phyloP scores from a whole-genome alignment of 495 filamentous ascomycete species.

The Penicillium soppii region DNA sequence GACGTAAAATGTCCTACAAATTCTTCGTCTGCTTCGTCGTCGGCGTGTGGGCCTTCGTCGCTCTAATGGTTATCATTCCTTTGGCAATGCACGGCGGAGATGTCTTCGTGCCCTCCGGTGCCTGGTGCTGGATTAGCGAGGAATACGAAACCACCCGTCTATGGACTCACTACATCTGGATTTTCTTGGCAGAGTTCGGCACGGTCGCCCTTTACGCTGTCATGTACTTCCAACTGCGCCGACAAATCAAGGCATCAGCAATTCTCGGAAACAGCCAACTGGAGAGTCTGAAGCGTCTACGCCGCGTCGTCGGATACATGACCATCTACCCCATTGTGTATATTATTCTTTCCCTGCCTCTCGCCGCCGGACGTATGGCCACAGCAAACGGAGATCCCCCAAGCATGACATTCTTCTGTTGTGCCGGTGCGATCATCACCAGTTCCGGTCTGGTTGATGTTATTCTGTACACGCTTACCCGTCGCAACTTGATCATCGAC shows the following conservation, averaged over 20 bases:
- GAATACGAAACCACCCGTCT: constrained; percentile 62
- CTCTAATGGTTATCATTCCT: constrained; percentile 56
- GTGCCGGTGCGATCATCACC: constrained; percentile 70
- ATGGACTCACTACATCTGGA: constrained; percentile 76
- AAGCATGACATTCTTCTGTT: constrained; percentile 60
- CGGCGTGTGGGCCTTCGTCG: constrained; percentile 59
- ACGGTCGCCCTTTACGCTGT: constrained; percentile 64
- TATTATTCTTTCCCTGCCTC: constrained; percentile 66
- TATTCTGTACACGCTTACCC: constrained; percentile 69
- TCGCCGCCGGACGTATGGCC: constrained; percentile 68
- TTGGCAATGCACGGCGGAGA: constrained; percentile 51
- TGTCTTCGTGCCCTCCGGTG: constrained; percentile 60
- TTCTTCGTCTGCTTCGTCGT: constrained; percentile 51
- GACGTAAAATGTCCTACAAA: constrained; percentile 54
- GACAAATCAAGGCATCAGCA: constrained; percentile 41
- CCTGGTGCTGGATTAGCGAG: constrained; percentile 74
- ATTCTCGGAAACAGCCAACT: constrained; percentile 37
- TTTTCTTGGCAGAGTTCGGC: constrained; percentile 67
- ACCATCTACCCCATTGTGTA: constrained; percentile 76
- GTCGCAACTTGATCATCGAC: constrained; percentile 46
- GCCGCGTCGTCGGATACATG: constrained; percentile 62
- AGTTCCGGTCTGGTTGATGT: constrained; percentile 75
- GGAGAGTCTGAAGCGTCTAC: constrained; percentile 40
- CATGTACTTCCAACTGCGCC: constrained; percentile 61
- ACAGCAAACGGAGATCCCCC: constrained; percentile 57